These are phyloP conservation scores for Picocystis sp. DNA, from an alignment of 163 green algal species.

Conservation along the genomic window DNA sequence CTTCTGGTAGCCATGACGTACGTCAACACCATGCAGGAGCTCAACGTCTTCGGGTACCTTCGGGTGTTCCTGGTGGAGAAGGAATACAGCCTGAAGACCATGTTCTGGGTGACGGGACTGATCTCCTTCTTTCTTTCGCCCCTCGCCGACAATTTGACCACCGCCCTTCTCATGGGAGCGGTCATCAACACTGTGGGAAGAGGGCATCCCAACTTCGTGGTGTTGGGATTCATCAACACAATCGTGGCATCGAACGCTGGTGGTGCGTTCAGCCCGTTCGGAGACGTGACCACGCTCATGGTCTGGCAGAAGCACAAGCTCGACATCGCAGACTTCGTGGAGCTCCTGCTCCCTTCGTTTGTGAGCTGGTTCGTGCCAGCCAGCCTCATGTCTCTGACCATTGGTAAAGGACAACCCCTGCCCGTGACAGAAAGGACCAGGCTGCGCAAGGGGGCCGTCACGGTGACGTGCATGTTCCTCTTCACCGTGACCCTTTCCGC, in stretches of 20 bases:
- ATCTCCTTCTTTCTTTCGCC: constrained; percentile 15
- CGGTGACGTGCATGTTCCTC: constrained; percentile 14
- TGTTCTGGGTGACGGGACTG: constrained; percentile 19
- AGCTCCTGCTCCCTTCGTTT: constrained; percentile 11
- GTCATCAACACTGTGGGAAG: constrained; percentile 10
- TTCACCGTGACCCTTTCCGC: constrained; percentile 14
- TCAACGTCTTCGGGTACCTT: constrained; percentile 12
- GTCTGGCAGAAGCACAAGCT: constrained; percentile 19
- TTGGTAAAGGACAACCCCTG: constrained; percentile 1
- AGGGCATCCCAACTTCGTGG: constrained; percentile 9
- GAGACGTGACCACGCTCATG: constrained; percentile 18
- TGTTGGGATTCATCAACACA: constrained; percentile 16
- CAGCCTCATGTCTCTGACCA: constrained; percentile 9
- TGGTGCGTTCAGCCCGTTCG: constrained; percentile 14
- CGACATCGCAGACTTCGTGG: constrained; percentile 12
- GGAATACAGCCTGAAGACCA: constrained; percentile 4
- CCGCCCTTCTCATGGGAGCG: constrained; percentile 18
- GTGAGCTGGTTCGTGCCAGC: constrained; percentile 20
- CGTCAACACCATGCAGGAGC: constrained; percentile 10
- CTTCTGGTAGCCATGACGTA: constrained; percentile 15
- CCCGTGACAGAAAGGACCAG: neutral
- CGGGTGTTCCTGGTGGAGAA: constrained; percentile 9
- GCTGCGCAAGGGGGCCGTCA: constrained; percentile 3
- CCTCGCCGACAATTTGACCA: constrained; percentile 19
- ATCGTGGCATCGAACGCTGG: constrained; percentile 16